Conservation (phyloP, 768 basidiomycete species). For the Lentinula edodes region DNA sequence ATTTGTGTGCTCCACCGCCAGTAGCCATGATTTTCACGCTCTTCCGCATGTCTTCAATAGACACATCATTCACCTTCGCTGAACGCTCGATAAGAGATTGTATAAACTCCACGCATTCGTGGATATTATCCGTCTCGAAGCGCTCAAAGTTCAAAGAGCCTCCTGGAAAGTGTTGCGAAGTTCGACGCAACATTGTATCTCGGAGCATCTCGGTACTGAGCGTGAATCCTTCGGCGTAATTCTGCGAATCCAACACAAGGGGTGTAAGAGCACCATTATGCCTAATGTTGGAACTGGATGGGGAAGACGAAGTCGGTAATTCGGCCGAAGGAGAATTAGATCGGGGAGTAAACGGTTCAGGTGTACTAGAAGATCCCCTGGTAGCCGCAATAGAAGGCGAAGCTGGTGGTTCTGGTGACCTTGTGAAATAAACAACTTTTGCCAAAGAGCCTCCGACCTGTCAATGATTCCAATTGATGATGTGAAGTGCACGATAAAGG, state of each 20-base stretch:
- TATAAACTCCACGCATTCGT: constrained; percentile 82
- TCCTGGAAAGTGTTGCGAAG: constrained; percentile 84
- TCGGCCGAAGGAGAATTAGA: constrained; percentile 38
- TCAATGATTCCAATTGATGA: constrained; percentile 12
- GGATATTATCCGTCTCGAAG: constrained; percentile 89
- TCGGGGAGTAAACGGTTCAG: constrained; percentile 38
- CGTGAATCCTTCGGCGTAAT: constrained; percentile 27
- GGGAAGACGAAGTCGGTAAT: constrained; percentile 18
- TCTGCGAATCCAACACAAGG: constrained; percentile 57
- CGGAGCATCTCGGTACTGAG: constrained; percentile 44
- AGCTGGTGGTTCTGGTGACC: constrained; percentile 80
- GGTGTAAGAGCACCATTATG: constrained; percentile 79
- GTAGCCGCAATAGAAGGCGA: constrained; percentile 68
- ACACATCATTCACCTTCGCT: constrained; percentile 79
- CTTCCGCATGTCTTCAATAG: constrained; percentile 84
- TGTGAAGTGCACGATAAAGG: constrained; percentile 2
- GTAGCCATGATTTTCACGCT: constrained; percentile 98
- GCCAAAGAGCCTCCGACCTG: constrained; percentile 97
- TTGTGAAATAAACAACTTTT: constrained; percentile 98
- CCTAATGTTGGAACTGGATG: constrained; percentile 31
- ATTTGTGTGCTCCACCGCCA: constrained; percentile 94
- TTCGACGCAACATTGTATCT: constrained; percentile 63
- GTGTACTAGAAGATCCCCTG: constrained; percentile 45
- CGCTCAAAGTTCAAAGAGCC: constrained; percentile 97
- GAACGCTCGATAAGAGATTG: constrained; percentile 82